Evolutionary conservation across 2,329 filamentous ascomycete genomes (phyloP), one percentile per base, ranked within the genome.

Genomic region (Purpureocillium lavendulum): DNA sequence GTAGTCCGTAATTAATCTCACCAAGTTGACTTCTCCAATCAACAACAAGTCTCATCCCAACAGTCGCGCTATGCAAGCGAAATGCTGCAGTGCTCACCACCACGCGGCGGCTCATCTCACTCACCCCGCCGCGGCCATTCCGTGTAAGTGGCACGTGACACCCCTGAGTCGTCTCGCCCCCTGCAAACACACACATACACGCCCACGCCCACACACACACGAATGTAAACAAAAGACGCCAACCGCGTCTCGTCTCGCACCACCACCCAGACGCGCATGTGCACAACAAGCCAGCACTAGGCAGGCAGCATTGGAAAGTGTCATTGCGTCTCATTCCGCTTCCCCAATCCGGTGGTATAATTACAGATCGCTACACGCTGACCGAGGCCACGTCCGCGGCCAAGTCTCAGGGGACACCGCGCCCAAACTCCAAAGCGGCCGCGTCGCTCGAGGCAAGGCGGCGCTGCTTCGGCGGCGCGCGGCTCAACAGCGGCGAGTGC

Each of bases 331-430:
- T 41, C 39, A 40, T 42, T 41, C 38, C 33, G 26, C 26, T 16
- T 30, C 15, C 33, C 17, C 30, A 39, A 26, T 32, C 39, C n/a
- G 40, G 36, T 40, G 40, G 40, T 41, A 43, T 42, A 41, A 41
- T 45, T 43, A 45, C 45, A 46, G 33, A 18, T 46, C 28, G 45
- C 31, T 38, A 16, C 34, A 40, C 18, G 16, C 31, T 33, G 33
- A 18, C 17, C 21, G 21, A 33, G 34, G 28, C 33, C 30, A 21
- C 13, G 24, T 16, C 29, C 30, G 39, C 34, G 9, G 32, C 24
- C 33, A 18, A 30, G 42, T 36, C 36, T 34, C 30, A 37, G 34
- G 30, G 29, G 24, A 38, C 13, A 24, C 21, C 32, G 32, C 38
- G 32, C 38, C 31, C 24, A 18, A 31, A 34, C 26, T 28, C 28